These are phyloP conservation scores for Fusarium caatingaense DNA, from an alignment of 2,329 filamentous ascomycete genomes.

Conservation along the genomic window DNA sequence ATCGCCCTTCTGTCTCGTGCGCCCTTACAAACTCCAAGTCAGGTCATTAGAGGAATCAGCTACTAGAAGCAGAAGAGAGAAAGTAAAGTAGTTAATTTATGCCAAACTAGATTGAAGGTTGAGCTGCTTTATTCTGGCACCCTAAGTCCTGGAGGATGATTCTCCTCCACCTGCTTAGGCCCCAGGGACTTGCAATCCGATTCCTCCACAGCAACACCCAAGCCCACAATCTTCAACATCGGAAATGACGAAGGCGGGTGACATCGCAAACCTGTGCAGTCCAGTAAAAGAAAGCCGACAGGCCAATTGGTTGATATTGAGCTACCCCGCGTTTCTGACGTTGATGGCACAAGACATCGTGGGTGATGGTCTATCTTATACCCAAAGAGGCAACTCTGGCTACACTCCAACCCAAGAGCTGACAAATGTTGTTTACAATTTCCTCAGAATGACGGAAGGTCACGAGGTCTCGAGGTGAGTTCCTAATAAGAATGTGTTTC, in stretches of 20 bases:
- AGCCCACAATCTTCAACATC: neutral
- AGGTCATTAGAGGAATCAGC: fast-evolving
- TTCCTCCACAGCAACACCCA: neutral
- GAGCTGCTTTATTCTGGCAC: neutral
- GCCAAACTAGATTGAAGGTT: fast-evolving
- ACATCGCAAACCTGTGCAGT: neutral
- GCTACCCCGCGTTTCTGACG: slow-evolving; percentile 42
- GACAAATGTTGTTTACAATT: slow-evolving; percentile 13
- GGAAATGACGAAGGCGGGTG: neutral
- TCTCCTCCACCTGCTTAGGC: neutral
- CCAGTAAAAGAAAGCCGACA: neutral
- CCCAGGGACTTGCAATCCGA: neutral
- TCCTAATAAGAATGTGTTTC: slow-evolving; percentile 15
- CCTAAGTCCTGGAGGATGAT: neutral
- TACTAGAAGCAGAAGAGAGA: fast-evolving
- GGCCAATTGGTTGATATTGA: neutral
- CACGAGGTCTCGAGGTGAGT: neutral
- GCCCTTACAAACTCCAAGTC: neutral
- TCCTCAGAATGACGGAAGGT: slow-evolving; percentile 23
- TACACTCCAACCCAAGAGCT: neutral
- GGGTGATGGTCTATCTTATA: slow-evolving; percentile 18
- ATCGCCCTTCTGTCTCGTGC: fast-evolving
- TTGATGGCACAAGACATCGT: slow-evolving; percentile 16
- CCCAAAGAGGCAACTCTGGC: slow-evolving; percentile 16
- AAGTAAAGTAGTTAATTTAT: fast-evolving